These are phyloP conservation scores for Pseudozyma sp. DNA, from an alignment of 1,284 basidiomycete species.

Conservation along the genomic window DNA sequence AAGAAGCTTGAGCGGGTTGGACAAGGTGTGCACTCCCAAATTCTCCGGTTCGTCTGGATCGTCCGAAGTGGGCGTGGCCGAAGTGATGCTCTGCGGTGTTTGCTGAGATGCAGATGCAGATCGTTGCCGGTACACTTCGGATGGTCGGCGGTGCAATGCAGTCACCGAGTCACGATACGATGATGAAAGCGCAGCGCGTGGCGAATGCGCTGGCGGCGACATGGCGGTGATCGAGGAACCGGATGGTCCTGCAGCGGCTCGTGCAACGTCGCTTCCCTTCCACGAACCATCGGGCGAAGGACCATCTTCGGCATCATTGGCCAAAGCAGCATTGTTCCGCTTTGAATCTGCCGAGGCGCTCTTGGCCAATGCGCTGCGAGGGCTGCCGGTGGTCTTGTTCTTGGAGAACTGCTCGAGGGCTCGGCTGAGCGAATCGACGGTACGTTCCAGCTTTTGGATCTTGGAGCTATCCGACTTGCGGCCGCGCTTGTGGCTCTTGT, in stretches of 20 bases:
- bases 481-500: conserved; percentile 53
- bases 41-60: conserved; percentile 53
- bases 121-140: conserved; percentile 21
- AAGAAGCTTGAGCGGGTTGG: conserved; percentile 50
- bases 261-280: conserved; percentile 9
- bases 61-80: conserved; percentile 39
- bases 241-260: conserved; percentile 8
- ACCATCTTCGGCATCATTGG: conserved; percentile 2
- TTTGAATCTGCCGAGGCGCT: conserved; percentile 4
- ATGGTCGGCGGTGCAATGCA: conserved; percentile 4
- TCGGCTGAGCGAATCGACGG: conserved; percentile 47
- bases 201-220: conserved; percentile 37
- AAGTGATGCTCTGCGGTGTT: conserved; percentile 31
- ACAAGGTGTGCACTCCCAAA: conserved; percentile 46
- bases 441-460: conserved; percentile 50
- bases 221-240: conserved; percentile 17
- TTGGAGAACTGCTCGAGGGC: conserved; percentile 45
- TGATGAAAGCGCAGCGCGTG: conserved; percentile 2
- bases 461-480: conserved; percentile 54
- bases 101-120: conserved; percentile 33
- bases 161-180: conserved; percentile 11
- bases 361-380: conserved; percentile 11
- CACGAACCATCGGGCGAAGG: conserved; percentile 18
- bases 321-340: not conserved
- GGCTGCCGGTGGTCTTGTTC: conserved; percentile 24